Evolutionary conservation across 2,329 filamentous ascomycete genomes (phyloP), one percentile per base, ranked within the genome.

Genomic region (Neofusicoccum cordaticola): DNA sequence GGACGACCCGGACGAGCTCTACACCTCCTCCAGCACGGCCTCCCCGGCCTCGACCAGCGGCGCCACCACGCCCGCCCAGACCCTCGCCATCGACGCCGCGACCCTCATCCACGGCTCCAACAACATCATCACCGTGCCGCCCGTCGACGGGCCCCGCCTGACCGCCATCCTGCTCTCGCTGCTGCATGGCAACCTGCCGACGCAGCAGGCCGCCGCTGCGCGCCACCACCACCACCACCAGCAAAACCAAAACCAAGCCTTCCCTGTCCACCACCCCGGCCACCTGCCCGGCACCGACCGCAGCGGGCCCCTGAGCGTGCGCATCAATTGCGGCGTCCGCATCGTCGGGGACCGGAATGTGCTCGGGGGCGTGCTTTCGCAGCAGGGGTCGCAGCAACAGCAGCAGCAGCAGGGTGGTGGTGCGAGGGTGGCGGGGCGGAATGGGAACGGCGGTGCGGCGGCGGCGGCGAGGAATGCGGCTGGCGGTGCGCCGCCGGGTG

Each of bases 61-160:
- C 15, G 15, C 61, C 39, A 12, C 60, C 13, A 9, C 31, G 9
- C 2, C 69, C 66, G 27, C 13, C 69, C 53, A 66, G 66, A 76
- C 72, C 56, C 72, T 87, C 50, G 75, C 74, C 15, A 82, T 87
- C 74, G 80, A 81, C 68, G 79, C 81, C 15, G 78, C 81, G 0
- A 71, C 86, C 69, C 75, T 69, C 66, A 75, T 87, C 68, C 73
- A 74, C 42, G 81, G 80, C 66, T 77, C 78, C 72, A 76, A 81
- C 72, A 87, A 87, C 71, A 70, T 83, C 56, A 73, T 85, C 51
- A 79, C 80, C 19, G 71, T 84, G 19, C 69, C 74, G 0, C 70
- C 77, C 3, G 76, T 79, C 4, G 74, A 77, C 76, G 82, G 71
- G 71, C 77, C 69, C 69, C 75, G 64, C 76, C 68, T 86, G 66